A percentile compares a stretch with the other conserved stretches of the same genome.
Conservation (phyloP, 805 yeast species). For the Isabelozyma heimii region DNA sequence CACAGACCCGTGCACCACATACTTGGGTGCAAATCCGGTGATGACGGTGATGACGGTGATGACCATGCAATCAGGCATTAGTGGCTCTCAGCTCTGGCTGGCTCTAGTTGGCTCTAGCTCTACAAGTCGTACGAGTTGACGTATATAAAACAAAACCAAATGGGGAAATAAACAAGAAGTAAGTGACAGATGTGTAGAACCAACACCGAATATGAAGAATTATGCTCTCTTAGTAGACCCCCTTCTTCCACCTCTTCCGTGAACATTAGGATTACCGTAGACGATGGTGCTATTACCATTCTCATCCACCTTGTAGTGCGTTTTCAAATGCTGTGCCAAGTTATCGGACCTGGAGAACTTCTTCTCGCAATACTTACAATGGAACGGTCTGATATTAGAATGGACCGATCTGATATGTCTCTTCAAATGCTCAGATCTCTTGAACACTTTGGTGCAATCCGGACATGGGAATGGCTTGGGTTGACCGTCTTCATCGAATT, state of each 20-base stretch:
- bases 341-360: constrained; percentile 42
- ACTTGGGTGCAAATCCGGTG: too few species aligned
- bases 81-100: too few species aligned
- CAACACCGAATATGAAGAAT: too few species aligned
- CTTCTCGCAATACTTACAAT: constrained; percentile 44
- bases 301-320: constrained; percentile 33
- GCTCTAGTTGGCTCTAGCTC: too few species aligned
- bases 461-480: constrained; percentile 37
- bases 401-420: constrained; percentile 43
- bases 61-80: too few species aligned
- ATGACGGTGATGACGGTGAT: too few species aligned
- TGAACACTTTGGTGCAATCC: constrained; percentile 41
- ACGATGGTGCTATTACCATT: constrained; percentile 23
- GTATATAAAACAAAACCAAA: too few species aligned
- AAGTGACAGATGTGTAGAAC: too few species aligned
- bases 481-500: constrained; percentile 10
- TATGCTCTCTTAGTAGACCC: constrained; percentile 4
- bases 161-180: too few species aligned
- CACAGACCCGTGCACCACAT: too few species aligned
- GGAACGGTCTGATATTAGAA: constrained; percentile 44
- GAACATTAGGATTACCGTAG: constrained; percentile 4
- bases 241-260: constrained; percentile 19
- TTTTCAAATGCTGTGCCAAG: constrained; percentile 44
- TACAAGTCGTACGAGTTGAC: too few species aligned
- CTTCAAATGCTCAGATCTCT: constrained; percentile 42